A percentile compares a stretch with the other conserved stretches of the same genome.
phyloP scores from a whole-genome alignment of 164 flowering plant species.

The Warburgia ugandensis region DNA sequence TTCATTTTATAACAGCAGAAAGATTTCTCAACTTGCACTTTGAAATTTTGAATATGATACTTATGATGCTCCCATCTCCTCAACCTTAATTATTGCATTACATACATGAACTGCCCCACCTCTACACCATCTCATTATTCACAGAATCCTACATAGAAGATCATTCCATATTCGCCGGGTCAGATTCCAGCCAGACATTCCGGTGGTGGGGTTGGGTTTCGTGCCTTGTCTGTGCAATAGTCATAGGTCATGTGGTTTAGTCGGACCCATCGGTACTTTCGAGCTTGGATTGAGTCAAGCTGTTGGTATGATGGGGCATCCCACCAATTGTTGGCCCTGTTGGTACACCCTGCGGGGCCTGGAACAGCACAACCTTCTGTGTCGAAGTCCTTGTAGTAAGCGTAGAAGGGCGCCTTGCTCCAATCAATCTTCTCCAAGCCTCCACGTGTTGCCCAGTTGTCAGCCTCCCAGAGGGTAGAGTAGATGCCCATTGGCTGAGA shows the following conservation, averaged over 20 bases:
- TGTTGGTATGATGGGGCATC: constrained; percentile 8
- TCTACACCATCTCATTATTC: background rate
- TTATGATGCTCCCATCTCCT: background rate
- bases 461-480: constrained; percentile 18
- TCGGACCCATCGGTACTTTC: constrained; percentile 19
- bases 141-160: background rate
- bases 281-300: constrained; percentile 12
- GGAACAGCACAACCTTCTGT: constrained; percentile 14
- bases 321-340: constrained; percentile 14
- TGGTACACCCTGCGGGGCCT: constrained; percentile 8
- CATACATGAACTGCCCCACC: background rate
- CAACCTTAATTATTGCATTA: background rate
- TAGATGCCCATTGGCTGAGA: constrained; percentile 16
- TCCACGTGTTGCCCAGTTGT: constrained; percentile 21
- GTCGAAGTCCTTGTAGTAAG: constrained; percentile 16
- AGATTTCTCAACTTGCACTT: constrained; percentile 1
- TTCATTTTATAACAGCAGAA: background rate
- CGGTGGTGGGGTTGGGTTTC: constrained; percentile 11
- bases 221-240: constrained; percentile 16
- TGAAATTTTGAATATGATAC: background rate
- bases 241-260: constrained; percentile 20
- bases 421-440: constrained; percentile 21
- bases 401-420: constrained; percentile 18
- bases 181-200: constrained; percentile 17
- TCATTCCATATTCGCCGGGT: background rate